A percentile compares a stretch with the other conserved stretches of the same genome.
Conservation (phyloP, 228 moss, liverwort and hornwort species). For the Sphagnum fallax region DNA sequence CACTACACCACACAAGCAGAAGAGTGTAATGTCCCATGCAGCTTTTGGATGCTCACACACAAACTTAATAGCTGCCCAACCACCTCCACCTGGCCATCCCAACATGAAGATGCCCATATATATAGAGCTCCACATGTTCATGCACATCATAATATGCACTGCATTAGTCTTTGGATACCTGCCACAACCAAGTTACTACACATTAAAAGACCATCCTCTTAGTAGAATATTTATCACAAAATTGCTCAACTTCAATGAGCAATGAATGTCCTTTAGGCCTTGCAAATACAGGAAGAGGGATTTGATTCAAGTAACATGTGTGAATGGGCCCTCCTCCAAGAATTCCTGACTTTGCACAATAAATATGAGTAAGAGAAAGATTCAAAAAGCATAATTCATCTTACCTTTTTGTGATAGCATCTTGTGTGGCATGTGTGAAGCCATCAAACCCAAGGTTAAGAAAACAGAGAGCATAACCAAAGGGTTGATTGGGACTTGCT, state of each 20-base stretch:
- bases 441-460: constrained; percentile 85
- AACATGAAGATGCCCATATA: constrained; percentile 83
- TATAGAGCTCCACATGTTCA: constrained; percentile 94
- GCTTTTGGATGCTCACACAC: constrained; percentile 67
- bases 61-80: constrained; percentile 72
- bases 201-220: background rate
- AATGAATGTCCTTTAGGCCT: too few relatives aligned
- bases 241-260: too few relatives aligned
- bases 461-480: constrained; percentile 81
- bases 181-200: constrained; percentile 10
- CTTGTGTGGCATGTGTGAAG: constrained; percentile 91
- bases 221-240: background rate
- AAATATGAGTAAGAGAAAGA: too few relatives aligned
- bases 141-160: constrained; percentile 95
- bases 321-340: too few relatives aligned
- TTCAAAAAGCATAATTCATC: too few relatives aligned
- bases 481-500: constrained; percentile 73
- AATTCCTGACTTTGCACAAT: too few relatives aligned
- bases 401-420: constrained; percentile 78
- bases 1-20: constrained; percentile 82
- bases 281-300: too few relatives aligned
- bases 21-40: constrained; percentile 80
- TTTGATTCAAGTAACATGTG: too few relatives aligned
- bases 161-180: constrained; percentile 88
- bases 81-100: constrained; percentile 65